Percentiles rank a stretch among this genome's conserved stretches.
These are phyloP conservation scores for Scleroderma bovista DNA, from an alignment of 768 basidiomycete species.

Conservation along the genomic window DNA sequence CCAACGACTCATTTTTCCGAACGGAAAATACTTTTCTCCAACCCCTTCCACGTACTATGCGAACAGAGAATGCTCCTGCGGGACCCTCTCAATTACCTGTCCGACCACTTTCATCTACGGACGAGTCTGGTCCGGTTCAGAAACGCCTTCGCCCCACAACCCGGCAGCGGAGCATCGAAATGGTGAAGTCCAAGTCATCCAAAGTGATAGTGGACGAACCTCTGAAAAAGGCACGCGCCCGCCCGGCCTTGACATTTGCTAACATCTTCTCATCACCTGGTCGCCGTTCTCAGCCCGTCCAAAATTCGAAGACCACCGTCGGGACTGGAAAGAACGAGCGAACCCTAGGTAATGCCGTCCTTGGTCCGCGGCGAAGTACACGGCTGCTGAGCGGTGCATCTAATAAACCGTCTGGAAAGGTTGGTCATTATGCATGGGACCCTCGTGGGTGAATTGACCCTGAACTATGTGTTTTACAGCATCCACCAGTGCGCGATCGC, in stretches of 20 bases:
- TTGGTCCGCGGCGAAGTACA: conserved; percentile 65
- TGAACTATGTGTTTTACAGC: conserved; percentile 14
- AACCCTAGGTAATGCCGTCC: conserved; percentile 36
- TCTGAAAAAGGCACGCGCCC: conserved; percentile 87
- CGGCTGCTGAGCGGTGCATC: conserved; percentile 58
- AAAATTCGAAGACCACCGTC: conserved; percentile 53
- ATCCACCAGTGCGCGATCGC: conserved; percentile 45
- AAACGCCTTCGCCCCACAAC: conserved; percentile 69
- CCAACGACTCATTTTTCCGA: conserved; percentile 50
- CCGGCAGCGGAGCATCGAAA: conserved; percentile 45
- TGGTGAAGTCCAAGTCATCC: conserved; percentile 50
- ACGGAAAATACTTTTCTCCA: conserved; percentile 57
- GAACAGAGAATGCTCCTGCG: conserved; percentile 36
- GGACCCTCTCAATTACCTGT: conserved; percentile 44
- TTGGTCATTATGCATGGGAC: conserved; percentile 21
- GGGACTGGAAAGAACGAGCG: conserved; percentile 48
- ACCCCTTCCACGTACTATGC: conserved; percentile 36
- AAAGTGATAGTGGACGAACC: conserved; percentile 65
- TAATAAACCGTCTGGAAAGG: conserved; percentile 55
- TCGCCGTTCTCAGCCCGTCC: conserved; percentile 72
- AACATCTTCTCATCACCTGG: conserved; percentile 83
- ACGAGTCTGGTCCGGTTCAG: conserved; percentile 72
- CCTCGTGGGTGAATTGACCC: background rate
- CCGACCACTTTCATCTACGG: conserved; percentile 75
- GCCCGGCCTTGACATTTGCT: conserved; percentile 83